Evolutionary conservation across 2,329 filamentous ascomycete species (phyloP).

Genomic region (Meredithiella fracta): DNA sequence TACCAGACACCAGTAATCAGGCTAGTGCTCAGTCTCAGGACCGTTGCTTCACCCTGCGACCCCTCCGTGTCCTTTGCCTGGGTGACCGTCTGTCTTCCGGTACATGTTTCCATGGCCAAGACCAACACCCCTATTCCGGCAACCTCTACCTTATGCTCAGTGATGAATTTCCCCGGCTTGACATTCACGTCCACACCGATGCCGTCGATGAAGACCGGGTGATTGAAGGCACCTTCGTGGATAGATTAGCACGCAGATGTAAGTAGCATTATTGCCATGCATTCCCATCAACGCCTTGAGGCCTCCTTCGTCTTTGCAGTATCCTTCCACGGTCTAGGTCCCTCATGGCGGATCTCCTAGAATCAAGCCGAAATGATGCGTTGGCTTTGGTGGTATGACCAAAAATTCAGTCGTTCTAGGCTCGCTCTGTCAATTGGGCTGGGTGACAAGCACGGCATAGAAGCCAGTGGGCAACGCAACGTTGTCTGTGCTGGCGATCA

Average conservation of each 20-base stretch:
- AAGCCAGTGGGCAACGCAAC: not conserved
- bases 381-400: not conserved
- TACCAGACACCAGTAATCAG: slow-evolving; percentile 5
- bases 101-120: slow-evolving; percentile 35
- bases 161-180: slow-evolving; percentile 27
- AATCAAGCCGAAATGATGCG: no score
- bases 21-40: not conserved
- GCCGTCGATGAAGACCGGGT: slow-evolving; percentile 38
- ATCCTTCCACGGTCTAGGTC: not conserved
- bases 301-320: not conserved
- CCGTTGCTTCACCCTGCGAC: not conserved
- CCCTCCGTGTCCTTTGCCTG: slow-evolving; percentile 43
- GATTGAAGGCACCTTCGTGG: slow-evolving; percentile 19
- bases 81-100: slow-evolving; percentile 37
- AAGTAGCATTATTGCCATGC: slow-evolving; percentile 16
- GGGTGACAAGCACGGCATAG: not conserved
- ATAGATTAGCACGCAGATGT: slow-evolving; percentile 24
- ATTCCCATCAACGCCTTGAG: not conserved
- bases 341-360: no score
- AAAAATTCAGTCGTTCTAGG: not conserved
- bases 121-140: slow-evolving; percentile 35
- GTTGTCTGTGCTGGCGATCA: slow-evolving; percentile 2
- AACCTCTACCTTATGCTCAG: slow-evolving; percentile 31
- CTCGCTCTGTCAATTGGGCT: not conserved
- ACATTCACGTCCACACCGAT: slow-evolving; percentile 28